Evolutionary conservation across 148 eudicot species (phyloP), one percentile per base, ranked within the genome.

Genomic region (Camellia japonica): DNA sequence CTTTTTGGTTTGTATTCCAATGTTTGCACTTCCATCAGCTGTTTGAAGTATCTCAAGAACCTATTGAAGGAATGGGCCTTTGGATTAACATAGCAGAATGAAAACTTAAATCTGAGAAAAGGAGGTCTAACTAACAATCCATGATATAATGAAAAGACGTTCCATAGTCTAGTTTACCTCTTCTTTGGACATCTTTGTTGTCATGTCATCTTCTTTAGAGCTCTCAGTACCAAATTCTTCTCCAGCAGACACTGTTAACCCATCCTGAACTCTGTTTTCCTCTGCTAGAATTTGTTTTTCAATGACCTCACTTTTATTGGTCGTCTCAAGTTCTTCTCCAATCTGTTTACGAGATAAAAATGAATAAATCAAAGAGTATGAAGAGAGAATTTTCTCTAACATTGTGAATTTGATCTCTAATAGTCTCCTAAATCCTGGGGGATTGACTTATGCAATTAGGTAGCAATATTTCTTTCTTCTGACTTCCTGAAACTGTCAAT

Each of bases 111-210:
- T 30, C 13, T 66, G 16, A 49, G 75, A 49, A 52, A 72, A 20
- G 7, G 19, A 5, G 44, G 30, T 70, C 23, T 1, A 70, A 18
- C 30, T 47, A 16, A 7, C 47, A 18, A 6, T 8, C 30, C n/a
- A 65, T 7, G 13, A 65, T 20, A 23, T 30, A 65, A 65, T 20
- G 42, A 65, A 8, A 20, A 65, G 13, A 65, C 2, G 41, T 30
- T 47, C n/a, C 6, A 23, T 18, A 18, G 70, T 76, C 63, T 66
- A 54, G 51, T 67, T 78, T 30, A 67, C 80, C 80, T 78, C 73
- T 67, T 41, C 3, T 54, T 58, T 54, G 16, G 73, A 54, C 51
- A 78, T 67, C 71, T 46, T 20, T 76, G 60, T 49, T 20, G 23
- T 65, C 71, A 14, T 51, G 59, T 19, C 19, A 16, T 65, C 69